A percentile compares a stretch with the other conserved stretches of the same genome.
phyloP scores from a whole-genome alignment of 176 grass and related monocot genomes.

The Aegilops longissima region DNA sequence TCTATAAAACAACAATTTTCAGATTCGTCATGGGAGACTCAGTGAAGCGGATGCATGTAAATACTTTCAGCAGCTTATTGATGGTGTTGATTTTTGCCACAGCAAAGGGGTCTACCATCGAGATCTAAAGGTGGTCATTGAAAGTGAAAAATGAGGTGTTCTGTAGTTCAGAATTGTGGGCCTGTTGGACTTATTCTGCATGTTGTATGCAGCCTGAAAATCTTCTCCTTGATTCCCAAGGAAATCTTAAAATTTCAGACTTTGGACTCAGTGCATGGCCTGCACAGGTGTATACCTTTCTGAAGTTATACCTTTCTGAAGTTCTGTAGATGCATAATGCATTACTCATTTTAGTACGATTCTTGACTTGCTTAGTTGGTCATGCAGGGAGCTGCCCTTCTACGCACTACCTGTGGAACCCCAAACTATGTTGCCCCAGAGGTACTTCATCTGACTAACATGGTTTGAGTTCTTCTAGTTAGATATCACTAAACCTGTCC shows the following conservation, averaged over 20 bases:
- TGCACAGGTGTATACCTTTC: conserved; percentile 60
- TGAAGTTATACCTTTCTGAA: conserved; percentile 33
- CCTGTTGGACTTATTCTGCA: conserved; percentile 32
- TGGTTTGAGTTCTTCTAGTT: conserved; percentile 2
- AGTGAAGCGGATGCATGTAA: conserved; percentile 80
- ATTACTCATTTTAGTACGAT: not conserved
- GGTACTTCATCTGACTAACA: conserved; percentile 51
- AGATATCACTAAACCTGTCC: conserved; percentile 15
- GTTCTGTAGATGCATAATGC: not conserved
- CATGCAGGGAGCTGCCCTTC: conserved; percentile 64
- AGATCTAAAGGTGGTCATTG: conserved; percentile 75
- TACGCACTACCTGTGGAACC: conserved; percentile 94
- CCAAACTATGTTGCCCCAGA: conserved; percentile 99
- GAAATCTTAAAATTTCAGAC: conserved; percentile 99
- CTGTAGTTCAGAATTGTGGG: conserved; percentile 6
- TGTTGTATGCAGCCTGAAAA: conserved; percentile 84
- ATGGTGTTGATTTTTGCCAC: conserved; percentile 93
- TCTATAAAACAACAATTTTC: conserved; percentile 4
- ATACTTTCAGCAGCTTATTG: conserved; percentile 99
- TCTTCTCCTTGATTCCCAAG: conserved; percentile 95
- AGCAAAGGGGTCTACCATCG: conserved; percentile 92
- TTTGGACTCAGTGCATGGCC: conserved; percentile 96
- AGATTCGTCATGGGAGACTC: conserved; percentile 87
- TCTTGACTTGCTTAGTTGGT: conserved; percentile 26
- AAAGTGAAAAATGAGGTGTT: conserved; percentile 14